Base-by-base conservation (phyloP, 2,329 filamentous ascomycete species). In the Fusarium denticulatum region DNA sequence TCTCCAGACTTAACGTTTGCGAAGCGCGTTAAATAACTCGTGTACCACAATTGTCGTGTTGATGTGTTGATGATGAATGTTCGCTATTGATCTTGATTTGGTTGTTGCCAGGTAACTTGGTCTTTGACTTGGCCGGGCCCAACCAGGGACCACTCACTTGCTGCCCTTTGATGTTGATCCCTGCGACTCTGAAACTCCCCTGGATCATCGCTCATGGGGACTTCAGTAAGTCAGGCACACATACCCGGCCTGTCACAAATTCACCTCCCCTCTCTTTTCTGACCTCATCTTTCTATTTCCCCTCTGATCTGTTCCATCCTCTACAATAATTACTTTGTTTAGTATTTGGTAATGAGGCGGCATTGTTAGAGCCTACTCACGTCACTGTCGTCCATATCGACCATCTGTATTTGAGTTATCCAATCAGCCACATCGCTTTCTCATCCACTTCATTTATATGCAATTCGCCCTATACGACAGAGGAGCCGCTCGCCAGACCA, bases 181-280 rank as follows among this genome's bases (percentile, higher is more conserved):
- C 72, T 76, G 75, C 72, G 69, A 76, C 60, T 76, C 69, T 77
- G 75, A 77, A 77, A 77, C 75, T 76, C 75, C 72, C 75, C 75
- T 77, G 73, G 75, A 75, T 77, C 75, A 69, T 60, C 55, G 43
- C 66, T 55, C 68, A 67, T 39, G 42, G 52, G 36, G 24, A 58
- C 40, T 58, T 28, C 24, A 58, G 55, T 36, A 36, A 62, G 52
- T 56, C 60, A 64, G 53, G 52, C 68, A 68, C 68, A 53, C 66
- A 49, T 49, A 40, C 64, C 52, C 46, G 56, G 60, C 58, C 45
- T 43, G 37, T 45, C 39, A 53, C 50, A 55, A 55, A 55, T 28
- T 55, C 50, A 61, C 58, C 49, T 64, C 60, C 47, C 59, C 60
- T 68, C 58, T 40, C 46, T 56, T 60, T 53, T 66, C 64, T 69